phyloP scores from a whole-genome alignment of 2,329 filamentous ascomycete species.

The Dothistroma septosporum region DNA sequence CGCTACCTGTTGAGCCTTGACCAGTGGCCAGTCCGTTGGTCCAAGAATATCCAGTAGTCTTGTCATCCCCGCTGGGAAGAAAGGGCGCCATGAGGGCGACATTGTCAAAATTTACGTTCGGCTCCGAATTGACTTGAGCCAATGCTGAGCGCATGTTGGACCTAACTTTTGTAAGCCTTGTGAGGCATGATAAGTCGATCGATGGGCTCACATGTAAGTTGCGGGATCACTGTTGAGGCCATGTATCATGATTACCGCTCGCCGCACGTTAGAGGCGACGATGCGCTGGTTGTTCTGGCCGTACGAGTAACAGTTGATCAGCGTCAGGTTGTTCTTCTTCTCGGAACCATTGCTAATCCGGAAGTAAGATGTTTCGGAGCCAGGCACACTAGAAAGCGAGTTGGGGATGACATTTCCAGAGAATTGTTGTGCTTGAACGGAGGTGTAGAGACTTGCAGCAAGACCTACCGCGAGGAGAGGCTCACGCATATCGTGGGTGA shows the following conservation, averaged over 20 bases:
- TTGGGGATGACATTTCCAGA: constrained; percentile 32
- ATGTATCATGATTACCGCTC: constrained; percentile 37
- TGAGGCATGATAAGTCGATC: not conserved
- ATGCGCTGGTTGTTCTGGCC: constrained; percentile 27
- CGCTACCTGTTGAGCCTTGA: constrained; percentile 32
- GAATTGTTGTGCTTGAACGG: constrained; percentile 29
- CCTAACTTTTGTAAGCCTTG: not conserved
- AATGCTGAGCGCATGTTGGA: constrained; percentile 33
- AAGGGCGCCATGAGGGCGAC: constrained; percentile 35
- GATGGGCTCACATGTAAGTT: constrained; percentile 27
- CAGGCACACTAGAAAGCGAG: constrained; percentile 31
- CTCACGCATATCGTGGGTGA: not conserved
- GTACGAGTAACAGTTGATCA: constrained; percentile 36
- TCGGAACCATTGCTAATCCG: constrained; percentile 30
- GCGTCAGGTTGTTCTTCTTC: constrained; percentile 30
- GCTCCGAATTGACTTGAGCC: constrained; percentile 22
- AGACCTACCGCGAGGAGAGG: not conserved
- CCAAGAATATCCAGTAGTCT: constrained; percentile 35
- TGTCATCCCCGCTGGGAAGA: constrained; percentile 37
- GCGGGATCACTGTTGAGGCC: constrained; percentile 34
- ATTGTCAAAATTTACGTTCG: constrained; percentile 30
- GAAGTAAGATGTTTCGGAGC: constrained; percentile 35
- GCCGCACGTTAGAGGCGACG: constrained; percentile 26
- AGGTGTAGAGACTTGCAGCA: not conserved
- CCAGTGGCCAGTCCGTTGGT: constrained; percentile 25